Evolutionary conservation across 106 monocot species (phyloP), one percentile per base, ranked within the genome.

Genomic region (Narthecium ossifragum): DNA sequence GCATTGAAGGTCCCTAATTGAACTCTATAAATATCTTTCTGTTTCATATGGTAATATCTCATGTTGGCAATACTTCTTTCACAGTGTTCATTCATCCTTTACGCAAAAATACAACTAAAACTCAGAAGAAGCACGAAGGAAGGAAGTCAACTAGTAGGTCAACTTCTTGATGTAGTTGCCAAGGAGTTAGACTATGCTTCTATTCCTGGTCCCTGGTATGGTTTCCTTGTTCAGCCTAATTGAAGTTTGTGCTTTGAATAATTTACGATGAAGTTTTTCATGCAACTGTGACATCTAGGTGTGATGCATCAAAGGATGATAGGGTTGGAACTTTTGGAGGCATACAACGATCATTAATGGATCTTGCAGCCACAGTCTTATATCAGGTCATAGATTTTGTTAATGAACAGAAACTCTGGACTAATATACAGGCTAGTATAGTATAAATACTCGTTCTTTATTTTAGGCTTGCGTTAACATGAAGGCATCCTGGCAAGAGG

Each of bases 331-430:
- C 54, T 32, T 49, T 70, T 10, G 69, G 58, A 49, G 67, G 56
- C 51, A 50, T 40, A 49, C 73, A 86, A 9, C 70, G 75, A 56
- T 57, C 53, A 20, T 65, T 90, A 39, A 81, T 90, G 83, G 86
- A 90, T 47, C 76, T 96, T 65, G 75, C 80, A 46, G 82, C 86
- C 63, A 52, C 67, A 53, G 80, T 84, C 45, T 84, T 86, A 54
- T 90, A 86, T 62, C 68, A 74, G 89, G 94, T 90, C 54, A 64
- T 66, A 25, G n/a, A n/a, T n/a, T n/a, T n/a, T n/a, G n/a, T n/a
- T n/a, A n/a, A n/a, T n/a, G n/a, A n/a, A n/a, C n/a, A n/a, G n/a
- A n/a, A n/a, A n/a, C n/a, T n/a, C n/a, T n/a, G n/a, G n/a, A n/a
- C n/a, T n/a, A n/a, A n/a, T n/a, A n/a, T n/a, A n/a, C n/a, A n/a